These are phyloP conservation scores for Lactifluus pinguis DNA, from an alignment of 768 basidiomycete genomes.

Conservation along the genomic window DNA sequence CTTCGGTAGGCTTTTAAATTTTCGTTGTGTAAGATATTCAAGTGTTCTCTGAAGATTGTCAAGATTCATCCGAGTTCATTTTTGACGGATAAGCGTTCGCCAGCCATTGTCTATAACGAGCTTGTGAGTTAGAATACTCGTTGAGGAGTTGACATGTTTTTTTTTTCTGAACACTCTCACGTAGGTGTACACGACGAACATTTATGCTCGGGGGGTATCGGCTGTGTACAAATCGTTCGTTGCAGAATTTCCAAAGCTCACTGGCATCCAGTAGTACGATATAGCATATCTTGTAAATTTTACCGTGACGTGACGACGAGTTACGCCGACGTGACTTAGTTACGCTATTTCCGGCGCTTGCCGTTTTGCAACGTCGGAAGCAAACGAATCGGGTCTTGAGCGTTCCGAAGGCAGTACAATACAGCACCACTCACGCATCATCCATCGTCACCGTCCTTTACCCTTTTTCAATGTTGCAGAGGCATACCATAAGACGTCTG, in stretches of 20 bases:
- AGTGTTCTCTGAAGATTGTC: constrained; percentile 40
- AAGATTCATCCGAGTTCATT: constrained; percentile 90
- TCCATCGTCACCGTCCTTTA: not conserved
- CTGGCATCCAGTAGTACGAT: not conserved
- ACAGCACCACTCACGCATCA: not conserved
- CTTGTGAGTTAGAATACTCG: constrained; percentile 45
- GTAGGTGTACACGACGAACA: constrained; percentile 70
- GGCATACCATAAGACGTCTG: constrained; percentile 31
- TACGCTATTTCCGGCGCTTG: not conserved
- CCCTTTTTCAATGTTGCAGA: constrained; percentile 28
- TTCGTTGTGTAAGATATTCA: constrained; percentile 3
- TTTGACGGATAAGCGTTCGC: constrained; percentile 70
- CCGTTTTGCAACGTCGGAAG: not conserved
- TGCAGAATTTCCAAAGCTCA: constrained; percentile 18
- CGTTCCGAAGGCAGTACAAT: no score
- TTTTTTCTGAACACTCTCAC: constrained; percentile 1
- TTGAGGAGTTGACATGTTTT: not conserved
- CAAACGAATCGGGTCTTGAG: not conserved
- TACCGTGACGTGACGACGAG: no score
- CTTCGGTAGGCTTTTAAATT: constrained; percentile 37
- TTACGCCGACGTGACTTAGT: no score
- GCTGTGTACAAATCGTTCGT: constrained; percentile 56
- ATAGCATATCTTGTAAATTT: no score
- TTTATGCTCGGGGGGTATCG: constrained; percentile 91
- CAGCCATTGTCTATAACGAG: constrained; percentile 89